These are phyloP conservation scores for Taphrina communis DNA, from an alignment of 1,139 yeast genomes.

Conservation along the genomic window DNA sequence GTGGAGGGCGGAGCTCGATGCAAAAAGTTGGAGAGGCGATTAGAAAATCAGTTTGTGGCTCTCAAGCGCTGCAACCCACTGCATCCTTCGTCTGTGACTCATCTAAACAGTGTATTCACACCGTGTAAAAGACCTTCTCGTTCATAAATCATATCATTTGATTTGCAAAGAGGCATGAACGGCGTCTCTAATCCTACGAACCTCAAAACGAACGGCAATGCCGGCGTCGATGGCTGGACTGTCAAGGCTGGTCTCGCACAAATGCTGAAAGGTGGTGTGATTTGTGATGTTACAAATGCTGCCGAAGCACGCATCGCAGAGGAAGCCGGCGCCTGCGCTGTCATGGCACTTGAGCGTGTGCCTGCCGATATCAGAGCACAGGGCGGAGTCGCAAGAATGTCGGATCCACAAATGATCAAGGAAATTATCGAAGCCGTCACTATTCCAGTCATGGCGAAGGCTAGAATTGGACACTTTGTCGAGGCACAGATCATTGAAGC, in stretches of 20 bases:
- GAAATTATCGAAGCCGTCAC: constrained; percentile 69
- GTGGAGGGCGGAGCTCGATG: constrained; percentile 10
- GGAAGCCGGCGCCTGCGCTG: constrained; percentile 87
- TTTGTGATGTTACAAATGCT: constrained; percentile 58
- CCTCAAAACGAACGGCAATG: constrained; percentile 8
- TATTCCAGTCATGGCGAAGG: constrained; percentile 78
- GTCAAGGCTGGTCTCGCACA: constrained; percentile 84
- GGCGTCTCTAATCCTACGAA: constrained; percentile 34
- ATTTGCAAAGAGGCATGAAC: constrained; percentile 3
- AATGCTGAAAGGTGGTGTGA: constrained; percentile 81
- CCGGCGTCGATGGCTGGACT: constrained; percentile 54
- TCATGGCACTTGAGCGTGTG: constrained; percentile 84
- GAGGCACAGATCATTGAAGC: constrained; percentile 80
- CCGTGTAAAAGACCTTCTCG: background rate
- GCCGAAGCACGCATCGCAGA: constrained; percentile 75
- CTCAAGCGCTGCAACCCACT: background rate
- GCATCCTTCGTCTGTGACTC: background rate
- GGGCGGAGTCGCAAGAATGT: constrained; percentile 87
- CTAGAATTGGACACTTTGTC: constrained; percentile 82
- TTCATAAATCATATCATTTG: background rate
- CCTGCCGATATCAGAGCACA: constrained; percentile 87
- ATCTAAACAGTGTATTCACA: background rate
- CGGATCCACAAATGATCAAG: constrained; percentile 81
- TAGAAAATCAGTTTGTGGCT: constrained; percentile 16
- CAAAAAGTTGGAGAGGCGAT: constrained; percentile 17